phyloP scores from a whole-genome alignment of 2,329 filamentous ascomycete species.

The Verticillium isaacii region DNA sequence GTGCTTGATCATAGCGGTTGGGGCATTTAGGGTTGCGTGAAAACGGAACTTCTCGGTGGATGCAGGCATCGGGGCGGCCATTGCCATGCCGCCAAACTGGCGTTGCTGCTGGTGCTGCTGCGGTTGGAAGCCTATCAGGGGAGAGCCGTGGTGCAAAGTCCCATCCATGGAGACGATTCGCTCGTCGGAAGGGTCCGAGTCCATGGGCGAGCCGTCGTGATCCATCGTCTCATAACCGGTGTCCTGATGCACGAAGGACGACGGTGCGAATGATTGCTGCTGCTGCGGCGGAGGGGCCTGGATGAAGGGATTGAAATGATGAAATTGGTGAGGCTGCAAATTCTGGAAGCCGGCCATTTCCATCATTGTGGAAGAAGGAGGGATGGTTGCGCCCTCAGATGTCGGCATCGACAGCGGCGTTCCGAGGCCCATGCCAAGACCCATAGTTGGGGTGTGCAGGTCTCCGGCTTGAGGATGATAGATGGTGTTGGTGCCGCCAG shows the following conservation, averaged over 20 bases:
- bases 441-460: constrained; percentile 75
- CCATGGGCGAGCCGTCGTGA: constrained; percentile 66
- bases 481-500: constrained; percentile 72
- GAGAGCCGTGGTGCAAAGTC: constrained; percentile 56
- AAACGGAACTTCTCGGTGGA: constrained; percentile 77
- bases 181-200: constrained; percentile 45
- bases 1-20: constrained; percentile 93
- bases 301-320: constrained; percentile 68
- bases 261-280: constrained; percentile 65
- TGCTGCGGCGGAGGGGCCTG: constrained; percentile 48
- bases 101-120: constrained; percentile 40
- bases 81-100: constrained; percentile 39
- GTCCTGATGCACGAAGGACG: constrained; percentile 76
- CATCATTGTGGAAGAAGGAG: constrained; percentile 52
- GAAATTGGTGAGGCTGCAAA: constrained; percentile 55
- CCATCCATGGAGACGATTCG: constrained; percentile 53
- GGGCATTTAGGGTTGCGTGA: constrained; percentile 83
- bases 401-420: constrained; percentile 78
- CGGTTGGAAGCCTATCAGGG: constrained; percentile 39
- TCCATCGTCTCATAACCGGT: constrained; percentile 77
- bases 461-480: constrained; percentile 83
- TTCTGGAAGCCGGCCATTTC: constrained; percentile 66
- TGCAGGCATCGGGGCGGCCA: constrained; percentile 42
- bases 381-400: constrained; percentile 57
- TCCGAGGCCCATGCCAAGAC: constrained; percentile 69